A percentile compares a stretch with the other conserved stretches of the same genome.
These are phyloP conservation scores for Adansonia gregorii DNA, from an alignment of 441 rosid genomes.

Conservation along the genomic window DNA sequence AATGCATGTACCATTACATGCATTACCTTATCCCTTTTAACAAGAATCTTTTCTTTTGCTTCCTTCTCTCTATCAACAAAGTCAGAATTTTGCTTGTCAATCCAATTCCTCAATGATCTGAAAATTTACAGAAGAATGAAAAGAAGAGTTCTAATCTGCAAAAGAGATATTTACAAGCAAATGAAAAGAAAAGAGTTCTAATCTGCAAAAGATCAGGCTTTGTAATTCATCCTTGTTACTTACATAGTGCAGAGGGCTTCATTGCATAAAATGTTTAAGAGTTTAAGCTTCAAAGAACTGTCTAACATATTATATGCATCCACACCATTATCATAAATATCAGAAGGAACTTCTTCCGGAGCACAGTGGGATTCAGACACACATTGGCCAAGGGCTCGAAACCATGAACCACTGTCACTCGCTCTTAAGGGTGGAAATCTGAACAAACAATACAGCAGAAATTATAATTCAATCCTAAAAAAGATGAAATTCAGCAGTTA, in stretches of 20 bases:
- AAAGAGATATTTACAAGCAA: neutral
- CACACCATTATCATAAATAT: slow-evolving; percentile 45
- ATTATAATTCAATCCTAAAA: slow-evolving; percentile 20
- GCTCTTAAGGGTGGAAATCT: slow-evolving; percentile 56
- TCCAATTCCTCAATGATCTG: slow-evolving; percentile 64
- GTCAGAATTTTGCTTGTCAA: slow-evolving; percentile 55
- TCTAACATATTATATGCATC: slow-evolving; percentile 57
- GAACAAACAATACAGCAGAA: slow-evolving; percentile 30
- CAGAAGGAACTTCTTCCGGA: slow-evolving; percentile 44
- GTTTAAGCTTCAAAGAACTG: slow-evolving; percentile 58
- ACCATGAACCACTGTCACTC: slow-evolving; percentile 56
- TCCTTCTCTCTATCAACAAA: slow-evolving; percentile 51
- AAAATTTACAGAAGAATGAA: slow-evolving; percentile 12
- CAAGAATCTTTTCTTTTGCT: slow-evolving; percentile 53
- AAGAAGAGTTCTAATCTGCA: neutral
- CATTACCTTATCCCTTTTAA: slow-evolving; percentile 64
- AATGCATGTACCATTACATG: slow-evolving; percentile 30
- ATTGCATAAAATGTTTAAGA: slow-evolving; percentile 78
- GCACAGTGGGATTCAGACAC: slow-evolving; percentile 47
- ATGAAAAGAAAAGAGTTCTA: neutral
- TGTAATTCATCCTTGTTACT: slow-evolving; percentile 35
- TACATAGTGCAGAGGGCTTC: slow-evolving; percentile 76
- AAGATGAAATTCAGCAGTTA: slow-evolving; percentile 2
- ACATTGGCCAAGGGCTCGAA: slow-evolving; percentile 53
- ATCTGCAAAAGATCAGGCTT: neutral